Conservation (phyloP, 306 rosid genomes). For the Mucuna pruriens region DNA sequence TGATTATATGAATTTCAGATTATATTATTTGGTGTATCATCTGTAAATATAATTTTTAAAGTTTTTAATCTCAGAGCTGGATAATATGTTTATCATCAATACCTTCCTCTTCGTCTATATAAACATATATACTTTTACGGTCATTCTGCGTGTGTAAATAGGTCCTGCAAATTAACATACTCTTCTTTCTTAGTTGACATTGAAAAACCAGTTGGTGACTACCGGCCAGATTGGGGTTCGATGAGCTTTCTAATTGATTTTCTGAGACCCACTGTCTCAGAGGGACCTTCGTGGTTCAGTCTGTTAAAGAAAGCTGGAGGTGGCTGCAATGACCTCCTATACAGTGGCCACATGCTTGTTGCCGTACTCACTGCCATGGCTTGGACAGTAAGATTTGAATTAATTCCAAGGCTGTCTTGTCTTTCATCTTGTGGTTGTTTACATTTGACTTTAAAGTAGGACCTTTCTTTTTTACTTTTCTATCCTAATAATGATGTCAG, state of each 20-base stretch:
- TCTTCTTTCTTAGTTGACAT: slow-evolving; percentile 63
- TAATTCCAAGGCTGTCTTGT: slow-evolving; percentile 18
- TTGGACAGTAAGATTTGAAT: slow-evolving; percentile 76
- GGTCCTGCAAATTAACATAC: slow-evolving; percentile 40
- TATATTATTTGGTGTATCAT: slow-evolving; percentile 2
- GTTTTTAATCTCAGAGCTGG: not conserved
- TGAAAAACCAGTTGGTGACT: slow-evolving; percentile 56
- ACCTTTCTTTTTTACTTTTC: slow-evolving; percentile 27
- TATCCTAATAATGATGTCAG: slow-evolving; percentile 50
- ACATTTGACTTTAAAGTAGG: slow-evolving; percentile 16
- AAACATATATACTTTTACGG: not conserved
- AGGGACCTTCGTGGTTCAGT: slow-evolving; percentile 84
- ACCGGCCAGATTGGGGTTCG: slow-evolving; percentile 78
- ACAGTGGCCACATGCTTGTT: slow-evolving; percentile 96
- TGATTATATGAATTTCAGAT: slow-evolving; percentile 19
- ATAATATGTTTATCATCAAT: not conserved
- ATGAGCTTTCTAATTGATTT: slow-evolving; percentile 84
- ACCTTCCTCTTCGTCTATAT: slow-evolving; percentile 23
- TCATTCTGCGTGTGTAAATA: slow-evolving; percentile 36
- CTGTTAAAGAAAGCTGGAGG: slow-evolving; percentile 89
- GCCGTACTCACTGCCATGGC: slow-evolving; percentile 99
- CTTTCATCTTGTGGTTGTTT: slow-evolving; percentile 4
- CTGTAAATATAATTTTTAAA: not conserved
- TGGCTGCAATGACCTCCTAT: slow-evolving; percentile 95
- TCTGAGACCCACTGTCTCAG: slow-evolving; percentile 71